Conservation (phyloP, 495 filamentous ascomycete genomes). For the Penicillium odoratum region DNA sequence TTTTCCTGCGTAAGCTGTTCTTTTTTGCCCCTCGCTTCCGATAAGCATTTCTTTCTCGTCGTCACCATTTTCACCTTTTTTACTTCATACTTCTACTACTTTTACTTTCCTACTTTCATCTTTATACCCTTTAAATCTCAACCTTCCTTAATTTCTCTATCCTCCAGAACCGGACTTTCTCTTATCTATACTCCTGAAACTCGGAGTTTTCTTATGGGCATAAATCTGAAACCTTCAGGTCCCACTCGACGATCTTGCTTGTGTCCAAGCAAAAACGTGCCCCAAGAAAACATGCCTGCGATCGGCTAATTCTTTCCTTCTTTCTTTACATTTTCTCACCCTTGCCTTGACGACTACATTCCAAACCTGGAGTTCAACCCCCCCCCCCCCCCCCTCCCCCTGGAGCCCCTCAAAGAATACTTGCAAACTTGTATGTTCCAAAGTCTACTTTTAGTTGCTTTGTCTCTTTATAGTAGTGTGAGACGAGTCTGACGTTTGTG, state of each 20-base stretch:
- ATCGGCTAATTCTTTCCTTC: constrained; percentile 26
- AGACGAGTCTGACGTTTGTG: constrained; percentile 6
- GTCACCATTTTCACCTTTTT: constrained; percentile 24
- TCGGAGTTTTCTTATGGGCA: background rate
- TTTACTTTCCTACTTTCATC: background rate
- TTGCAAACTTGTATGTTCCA: background rate
- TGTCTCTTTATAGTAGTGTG: constrained; percentile 8
- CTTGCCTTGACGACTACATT: constrained; percentile 19
- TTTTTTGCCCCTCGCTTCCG: constrained; percentile 31
- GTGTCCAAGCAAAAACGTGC: constrained; percentile 16
- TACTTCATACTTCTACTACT: background rate
- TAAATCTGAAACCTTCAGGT: constrained; percentile 18
- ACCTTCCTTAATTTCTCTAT: background rate
- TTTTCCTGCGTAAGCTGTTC: constrained; percentile 13
- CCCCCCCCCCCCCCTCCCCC: too few species aligned
- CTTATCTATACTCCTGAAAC: background rate
- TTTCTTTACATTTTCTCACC: constrained; percentile 19
- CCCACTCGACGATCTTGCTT: constrained; percentile 19
- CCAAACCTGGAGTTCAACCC: constrained; percentile 4
- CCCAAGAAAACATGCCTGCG: constrained; percentile 20
- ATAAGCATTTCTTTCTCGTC: constrained; percentile 29
- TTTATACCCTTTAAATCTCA: too few species aligned
- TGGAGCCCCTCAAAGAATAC: constrained; percentile 3
- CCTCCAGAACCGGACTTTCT: background rate
- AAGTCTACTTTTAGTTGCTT: background rate